These are phyloP conservation scores for Acorus calamus DNA, from an alignment of 106 monocot genomes.

Conservation along the genomic window DNA sequence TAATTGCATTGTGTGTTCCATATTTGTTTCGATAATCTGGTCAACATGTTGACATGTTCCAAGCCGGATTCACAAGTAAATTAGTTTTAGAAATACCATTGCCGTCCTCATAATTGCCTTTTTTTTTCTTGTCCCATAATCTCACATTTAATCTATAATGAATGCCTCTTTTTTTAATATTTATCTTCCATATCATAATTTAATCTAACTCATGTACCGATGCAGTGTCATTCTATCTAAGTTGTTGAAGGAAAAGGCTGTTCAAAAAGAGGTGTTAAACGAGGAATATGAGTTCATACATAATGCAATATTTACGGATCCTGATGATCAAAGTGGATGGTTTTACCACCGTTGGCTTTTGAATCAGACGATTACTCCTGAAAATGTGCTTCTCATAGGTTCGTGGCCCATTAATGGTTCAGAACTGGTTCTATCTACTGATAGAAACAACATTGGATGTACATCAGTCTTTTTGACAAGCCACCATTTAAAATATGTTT, in stretches of 20 bases:
- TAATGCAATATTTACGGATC: conserved; percentile 89
- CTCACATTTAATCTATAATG: too few relatives aligned
- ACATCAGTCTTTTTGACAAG: conserved; percentile 9
- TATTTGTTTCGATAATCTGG: too few relatives aligned
- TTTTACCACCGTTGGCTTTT: conserved; percentile 98
- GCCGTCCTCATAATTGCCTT: too few relatives aligned
- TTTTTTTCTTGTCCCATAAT: too few relatives aligned
- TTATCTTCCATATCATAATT: too few relatives aligned
- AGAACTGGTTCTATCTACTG: conserved; percentile 23
- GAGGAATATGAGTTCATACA: conserved; percentile 76
- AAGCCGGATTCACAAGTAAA: too few relatives aligned
- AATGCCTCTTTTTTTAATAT: too few relatives aligned
- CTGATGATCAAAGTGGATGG: conserved; percentile 99
- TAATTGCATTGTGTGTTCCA: too few relatives aligned
- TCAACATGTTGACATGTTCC: too few relatives aligned
- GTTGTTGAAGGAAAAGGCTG: conserved; percentile 51
- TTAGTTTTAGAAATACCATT: too few relatives aligned
- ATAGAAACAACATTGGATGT: conserved; percentile 3
- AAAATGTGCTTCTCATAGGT: conserved; percentile 37
- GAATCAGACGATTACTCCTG: conserved; percentile 42
- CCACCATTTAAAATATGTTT: conserved; percentile 7
- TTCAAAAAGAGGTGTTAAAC: conserved; percentile 37
- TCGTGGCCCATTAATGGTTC: conserved; percentile 70
- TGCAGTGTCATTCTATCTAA: conserved; percentile 75
- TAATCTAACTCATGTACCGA: too few relatives aligned